Percentiles rank a stretch among this genome's conserved stretches.
phyloP scores from a whole-genome alignment of 495 filamentous ascomycete species.

The Gamarada debralockiae region DNA sequence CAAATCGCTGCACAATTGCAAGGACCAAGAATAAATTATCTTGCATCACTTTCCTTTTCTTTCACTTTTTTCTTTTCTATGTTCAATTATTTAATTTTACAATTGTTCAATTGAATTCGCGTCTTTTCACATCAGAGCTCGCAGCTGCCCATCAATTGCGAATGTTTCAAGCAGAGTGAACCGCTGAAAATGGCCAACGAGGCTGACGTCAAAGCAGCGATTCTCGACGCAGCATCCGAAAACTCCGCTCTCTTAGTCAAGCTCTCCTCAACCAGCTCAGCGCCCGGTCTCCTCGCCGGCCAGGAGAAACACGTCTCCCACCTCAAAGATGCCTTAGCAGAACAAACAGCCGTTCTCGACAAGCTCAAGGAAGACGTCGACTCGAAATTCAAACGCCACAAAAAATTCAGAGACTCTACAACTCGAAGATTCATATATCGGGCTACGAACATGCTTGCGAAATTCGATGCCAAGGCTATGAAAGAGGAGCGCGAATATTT shows the following conservation, averaged over 20 bases:
- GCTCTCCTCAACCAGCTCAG: neutral
- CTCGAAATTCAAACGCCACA: neutral
- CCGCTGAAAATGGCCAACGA: too few relatives aligned
- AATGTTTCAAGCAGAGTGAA: too few relatives aligned
- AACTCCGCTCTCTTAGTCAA: neutral
- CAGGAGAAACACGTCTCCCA: neutral
- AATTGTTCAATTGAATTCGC: too few relatives aligned
- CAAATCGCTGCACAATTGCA: too few relatives aligned
- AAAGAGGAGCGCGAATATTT: slow-evolving; percentile 1
- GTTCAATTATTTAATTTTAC: too few relatives aligned
- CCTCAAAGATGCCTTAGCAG: neutral
- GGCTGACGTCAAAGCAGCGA: neutral
- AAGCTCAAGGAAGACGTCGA: neutral
- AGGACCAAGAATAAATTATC: too few relatives aligned
- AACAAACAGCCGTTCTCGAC: neutral
- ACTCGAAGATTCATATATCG: neutral
- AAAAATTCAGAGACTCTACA: neutral
- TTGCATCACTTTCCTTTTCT: too few relatives aligned
- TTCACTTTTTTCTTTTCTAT: too few relatives aligned
- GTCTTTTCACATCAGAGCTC: too few relatives aligned
- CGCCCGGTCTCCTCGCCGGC: neutral
- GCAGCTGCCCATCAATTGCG: too few relatives aligned
- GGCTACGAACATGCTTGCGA: neutral
- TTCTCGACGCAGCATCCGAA: slow-evolving; percentile 14
- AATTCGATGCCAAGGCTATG: slow-evolving; percentile 2